Evolutionary conservation across 2,329 filamentous ascomycete genomes (phyloP).

Genomic region (Fusarium newnesense): DNA sequence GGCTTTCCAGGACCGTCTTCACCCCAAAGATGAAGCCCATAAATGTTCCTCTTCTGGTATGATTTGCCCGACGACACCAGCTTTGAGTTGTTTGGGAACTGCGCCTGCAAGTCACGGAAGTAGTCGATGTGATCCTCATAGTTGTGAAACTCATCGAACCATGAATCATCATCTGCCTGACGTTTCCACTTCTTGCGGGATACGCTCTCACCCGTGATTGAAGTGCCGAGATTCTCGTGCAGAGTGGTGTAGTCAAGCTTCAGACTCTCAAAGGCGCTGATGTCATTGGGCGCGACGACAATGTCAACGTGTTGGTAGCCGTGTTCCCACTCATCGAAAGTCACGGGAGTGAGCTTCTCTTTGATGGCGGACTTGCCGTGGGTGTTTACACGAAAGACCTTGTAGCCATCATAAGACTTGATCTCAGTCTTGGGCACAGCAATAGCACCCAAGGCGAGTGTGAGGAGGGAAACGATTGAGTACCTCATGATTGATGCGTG

Average conservation of each 20-base stretch:
- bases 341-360: conserved; percentile 44
- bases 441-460: conserved; percentile 27
- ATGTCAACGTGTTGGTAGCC: conserved; percentile 45
- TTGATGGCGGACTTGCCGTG: conserved; percentile 53
- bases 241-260: conserved; percentile 46
- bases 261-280: conserved; percentile 44
- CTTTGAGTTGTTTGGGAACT: conserved; percentile 58
- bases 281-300: conserved; percentile 45
- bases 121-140: conserved; percentile 62
- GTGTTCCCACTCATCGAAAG: conserved; percentile 37
- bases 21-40: conserved; percentile 65
- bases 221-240: conserved; percentile 46
- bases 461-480: conserved; percentile 31
- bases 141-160: conserved; percentile 62
- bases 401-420: conserved; percentile 49
- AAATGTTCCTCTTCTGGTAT: conserved; percentile 62
- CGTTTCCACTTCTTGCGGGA: conserved; percentile 35
- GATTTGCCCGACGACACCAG: conserved; percentile 58
- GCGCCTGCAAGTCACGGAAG: conserved; percentile 53
- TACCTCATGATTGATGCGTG: conserved; percentile 29
- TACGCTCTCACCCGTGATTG: conserved; percentile 44
- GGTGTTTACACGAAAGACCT: conserved; percentile 57
- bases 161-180: conserved; percentile 49
- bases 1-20: conserved; percentile 56
- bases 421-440: conserved; percentile 25